Percentiles rank a stretch among this genome's conserved stretches.
Conservation (phyloP, 352 stramenopile genomes). For the Globisporangium paroecandrum region DNA sequence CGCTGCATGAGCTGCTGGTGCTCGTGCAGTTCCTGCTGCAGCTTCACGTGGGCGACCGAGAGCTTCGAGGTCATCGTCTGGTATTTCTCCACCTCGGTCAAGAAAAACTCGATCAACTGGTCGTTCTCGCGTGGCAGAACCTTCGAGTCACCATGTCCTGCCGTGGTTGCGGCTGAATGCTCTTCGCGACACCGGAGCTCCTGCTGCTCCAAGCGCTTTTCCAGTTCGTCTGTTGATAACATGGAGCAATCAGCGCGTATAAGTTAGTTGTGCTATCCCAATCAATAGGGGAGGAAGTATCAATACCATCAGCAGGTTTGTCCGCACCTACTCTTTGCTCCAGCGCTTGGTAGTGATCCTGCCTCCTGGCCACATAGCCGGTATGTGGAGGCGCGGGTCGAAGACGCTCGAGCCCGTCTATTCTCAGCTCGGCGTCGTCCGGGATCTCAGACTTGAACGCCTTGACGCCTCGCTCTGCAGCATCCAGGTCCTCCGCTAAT, state of each 20-base stretch:
- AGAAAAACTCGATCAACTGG: conserved; percentile 44
- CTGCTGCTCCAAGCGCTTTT: conserved; percentile 30
- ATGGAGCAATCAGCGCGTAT: too few species aligned
- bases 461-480: neutral
- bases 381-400: neutral
- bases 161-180: neutral
- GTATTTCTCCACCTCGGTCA: conserved; percentile 48
- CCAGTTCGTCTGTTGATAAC: conserved; percentile 22
- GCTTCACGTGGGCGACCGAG: conserved; percentile 19
- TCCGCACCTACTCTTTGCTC: conserved; percentile 15
- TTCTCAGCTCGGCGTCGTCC: neutral
- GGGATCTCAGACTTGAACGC: conserved; percentile 8
- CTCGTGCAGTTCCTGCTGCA: conserved; percentile 29
- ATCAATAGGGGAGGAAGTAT: too few species aligned
- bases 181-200: conserved; percentile 25
- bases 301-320: neutral
- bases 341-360: neutral
- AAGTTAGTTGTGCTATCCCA: too few species aligned
- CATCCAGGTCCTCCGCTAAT: neutral
- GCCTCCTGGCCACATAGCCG: neutral
- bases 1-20: conserved; percentile 26
- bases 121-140: conserved; percentile 22
- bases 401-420: neutral
- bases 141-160: neutral
- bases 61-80: conserved; percentile 28